These are phyloP conservation scores for Rutstroemia sp. DNA, from an alignment of 2,329 filamentous ascomycete genomes.

Conservation along the genomic window DNA sequence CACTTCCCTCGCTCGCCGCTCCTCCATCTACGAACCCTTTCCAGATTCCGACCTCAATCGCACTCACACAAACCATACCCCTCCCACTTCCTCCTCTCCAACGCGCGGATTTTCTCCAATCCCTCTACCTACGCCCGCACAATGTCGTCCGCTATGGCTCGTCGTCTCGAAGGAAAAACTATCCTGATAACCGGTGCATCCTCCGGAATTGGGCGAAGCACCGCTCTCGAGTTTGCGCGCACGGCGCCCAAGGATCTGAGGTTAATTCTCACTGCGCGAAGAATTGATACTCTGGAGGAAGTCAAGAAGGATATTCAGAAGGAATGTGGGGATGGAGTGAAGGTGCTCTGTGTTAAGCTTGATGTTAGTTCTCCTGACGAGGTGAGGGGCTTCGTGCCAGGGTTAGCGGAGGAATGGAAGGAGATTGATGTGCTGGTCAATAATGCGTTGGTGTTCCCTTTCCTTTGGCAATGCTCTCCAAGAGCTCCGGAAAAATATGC, in stretches of 20 bases:
- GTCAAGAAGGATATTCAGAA: slow-evolving; percentile 68
- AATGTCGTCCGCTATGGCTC: slow-evolving; percentile 62
- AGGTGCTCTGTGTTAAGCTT: slow-evolving; percentile 74
- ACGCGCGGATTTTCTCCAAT: background rate
- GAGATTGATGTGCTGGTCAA: slow-evolving; percentile 88
- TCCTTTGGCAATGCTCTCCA: background rate
- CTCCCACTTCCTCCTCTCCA: background rate
- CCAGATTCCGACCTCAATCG: background rate
- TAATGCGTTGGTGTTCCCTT: slow-evolving; percentile 65
- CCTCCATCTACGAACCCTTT: background rate
- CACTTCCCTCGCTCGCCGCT: background rate
- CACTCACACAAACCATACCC: background rate
- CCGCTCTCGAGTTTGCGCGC: slow-evolving; percentile 87
- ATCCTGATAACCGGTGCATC: slow-evolving; percentile 87
- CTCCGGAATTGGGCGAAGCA: slow-evolving; percentile 79
- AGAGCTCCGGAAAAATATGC: background rate
- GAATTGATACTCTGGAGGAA: slow-evolving; percentile 69
- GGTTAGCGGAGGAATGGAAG: slow-evolving; percentile 72
- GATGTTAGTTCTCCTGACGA: slow-evolving; percentile 79
- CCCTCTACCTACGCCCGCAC: slow-evolving; percentile 28
- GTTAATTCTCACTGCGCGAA: slow-evolving; percentile 81
- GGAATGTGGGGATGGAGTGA: slow-evolving; percentile 71
- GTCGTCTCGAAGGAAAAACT: slow-evolving; percentile 89
- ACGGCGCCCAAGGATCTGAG: slow-evolving; percentile 73
- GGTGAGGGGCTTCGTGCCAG: slow-evolving; percentile 63